A percentile compares a stretch with the other conserved stretches of the same genome.
Conservation (phyloP, 129 eudicot genomes). For the Flaveria brownii region DNA sequence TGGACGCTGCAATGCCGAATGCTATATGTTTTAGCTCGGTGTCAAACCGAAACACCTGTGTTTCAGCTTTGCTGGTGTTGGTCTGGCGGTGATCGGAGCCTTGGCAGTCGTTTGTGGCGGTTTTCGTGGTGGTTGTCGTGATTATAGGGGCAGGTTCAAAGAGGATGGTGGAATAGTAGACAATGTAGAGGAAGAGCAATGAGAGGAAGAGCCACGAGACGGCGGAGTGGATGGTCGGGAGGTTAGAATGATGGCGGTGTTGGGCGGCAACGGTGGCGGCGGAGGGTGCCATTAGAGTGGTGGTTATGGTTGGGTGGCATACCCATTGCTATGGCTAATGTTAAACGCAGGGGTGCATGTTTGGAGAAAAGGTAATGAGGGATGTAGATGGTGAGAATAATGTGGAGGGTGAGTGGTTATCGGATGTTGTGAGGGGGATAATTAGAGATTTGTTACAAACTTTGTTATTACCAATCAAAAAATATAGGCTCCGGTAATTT, state of each 20-base stretch:
- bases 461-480: conserved; percentile 15
- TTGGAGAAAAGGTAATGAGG: conserved; percentile 17
- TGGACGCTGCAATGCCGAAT: conserved; percentile 62
- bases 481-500: conserved; percentile 33
- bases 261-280: conserved; percentile 2
- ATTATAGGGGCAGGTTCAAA: conserved; percentile 36
- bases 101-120: conserved; percentile 19
- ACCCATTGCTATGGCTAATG: conserved; percentile 38
- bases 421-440: conserved; percentile 35
- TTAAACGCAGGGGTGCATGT: conserved; percentile 15
- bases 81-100: background rate
- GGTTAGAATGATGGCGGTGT: conserved; percentile 39
- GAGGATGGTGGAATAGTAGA: conserved; percentile 40
- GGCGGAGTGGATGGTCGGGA: conserved; percentile 31
- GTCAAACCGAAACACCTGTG: conserved; percentile 20
- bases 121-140: conserved; percentile 9
- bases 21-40: conserved; percentile 46
- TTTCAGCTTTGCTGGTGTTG: conserved; percentile 5
- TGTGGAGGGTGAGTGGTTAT: conserved; percentile 29
- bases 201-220: conserved; percentile 42
- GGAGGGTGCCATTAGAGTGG: conserved; percentile 39
- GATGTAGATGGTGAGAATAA: conserved; percentile 18
- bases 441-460: background rate
- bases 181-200: conserved; percentile 33
- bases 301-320: conserved; percentile 12